A percentile compares a stretch with the other conserved stretches of the same genome.
Evolutionary conservation across 2,329 filamentous ascomycete species (phyloP).

Genomic region (Blastomyces silverae): DNA sequence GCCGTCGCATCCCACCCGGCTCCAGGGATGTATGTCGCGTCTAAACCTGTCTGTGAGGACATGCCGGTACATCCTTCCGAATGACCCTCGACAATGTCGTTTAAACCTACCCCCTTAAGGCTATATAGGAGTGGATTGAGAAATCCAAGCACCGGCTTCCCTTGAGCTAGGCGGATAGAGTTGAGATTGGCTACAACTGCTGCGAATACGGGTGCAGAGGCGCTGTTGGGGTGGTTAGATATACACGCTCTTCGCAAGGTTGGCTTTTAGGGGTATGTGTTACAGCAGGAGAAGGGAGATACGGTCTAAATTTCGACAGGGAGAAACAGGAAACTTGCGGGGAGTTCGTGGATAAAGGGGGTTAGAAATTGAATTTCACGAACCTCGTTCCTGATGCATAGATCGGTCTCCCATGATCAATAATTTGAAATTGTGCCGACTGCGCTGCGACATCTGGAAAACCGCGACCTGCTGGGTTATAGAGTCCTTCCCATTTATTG

Average conservation of each 20-base stretch:
- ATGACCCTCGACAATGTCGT: constrained; percentile 44
- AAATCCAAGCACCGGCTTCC: constrained; percentile 51
- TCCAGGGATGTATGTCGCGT: constrained; percentile 38
- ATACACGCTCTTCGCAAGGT: constrained; percentile 15
- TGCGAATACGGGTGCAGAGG: constrained; percentile 57
- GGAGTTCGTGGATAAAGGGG: not conserved
- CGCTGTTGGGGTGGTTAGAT: constrained; percentile 32
- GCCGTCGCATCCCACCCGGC: constrained; percentile 47
- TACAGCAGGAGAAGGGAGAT: constrained; percentile 7
- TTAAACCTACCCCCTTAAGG: constrained; percentile 41
- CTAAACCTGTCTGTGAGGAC: constrained; percentile 34
- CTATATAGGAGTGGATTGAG: constrained; percentile 58
- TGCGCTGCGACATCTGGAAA: constrained; percentile 59
- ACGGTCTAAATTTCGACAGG: not conserved
- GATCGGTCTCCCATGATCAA: constrained; percentile 33
- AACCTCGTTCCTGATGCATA: constrained; percentile 45
- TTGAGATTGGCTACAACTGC: constrained; percentile 60
- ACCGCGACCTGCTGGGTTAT: constrained; percentile 50
- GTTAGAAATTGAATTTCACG: constrained; percentile 14
- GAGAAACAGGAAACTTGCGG: not conserved
- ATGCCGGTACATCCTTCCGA: constrained; percentile 42
- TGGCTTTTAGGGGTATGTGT: too few species aligned
- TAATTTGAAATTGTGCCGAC: constrained; percentile 37
- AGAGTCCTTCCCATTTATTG: constrained; percentile 42
- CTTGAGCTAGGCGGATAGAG: constrained; percentile 52